These are phyloP conservation scores for Candida ponderosae DNA, from an alignment of 805 yeast species.

Conservation along the genomic window DNA sequence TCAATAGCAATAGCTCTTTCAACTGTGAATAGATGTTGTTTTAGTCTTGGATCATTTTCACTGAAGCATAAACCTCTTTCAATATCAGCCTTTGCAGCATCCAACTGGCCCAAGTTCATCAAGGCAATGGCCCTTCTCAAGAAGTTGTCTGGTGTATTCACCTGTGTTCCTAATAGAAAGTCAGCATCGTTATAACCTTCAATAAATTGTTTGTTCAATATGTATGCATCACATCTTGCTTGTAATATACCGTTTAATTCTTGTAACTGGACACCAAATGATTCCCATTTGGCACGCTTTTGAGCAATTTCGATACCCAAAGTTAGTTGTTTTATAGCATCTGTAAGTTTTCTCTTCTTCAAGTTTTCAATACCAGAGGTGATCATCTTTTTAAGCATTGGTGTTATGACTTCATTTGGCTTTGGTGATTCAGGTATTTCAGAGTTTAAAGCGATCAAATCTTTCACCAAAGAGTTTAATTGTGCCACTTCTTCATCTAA, in stretches of 20 bases:
- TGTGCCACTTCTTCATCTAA: conserved; percentile 21
- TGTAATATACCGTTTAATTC: conserved; percentile 60
- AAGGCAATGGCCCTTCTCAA: conserved; percentile 63
- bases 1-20: conserved; percentile 43
- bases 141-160: conserved; percentile 56
- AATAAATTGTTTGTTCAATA: conserved; percentile 44
- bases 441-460: conserved; percentile 22
- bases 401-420: conserved; percentile 46
- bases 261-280: conserved; percentile 63
- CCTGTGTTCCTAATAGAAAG: conserved; percentile 17
- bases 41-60: conserved; percentile 42
- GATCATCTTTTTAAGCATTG: conserved; percentile 56
- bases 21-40: conserved; percentile 39
- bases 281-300: conserved; percentile 66
- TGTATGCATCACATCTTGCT: conserved; percentile 64
- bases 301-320: conserved; percentile 62
- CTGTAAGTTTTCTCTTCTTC: conserved; percentile 45
- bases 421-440: conserved; percentile 49
- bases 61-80: conserved; percentile 69
- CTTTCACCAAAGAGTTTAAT: conserved; percentile 26
- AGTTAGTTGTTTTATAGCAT: conserved; percentile 55
- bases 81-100: conserved; percentile 55
- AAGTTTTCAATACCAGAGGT: conserved; percentile 55
- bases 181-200: conserved; percentile 68
- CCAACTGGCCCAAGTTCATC: conserved; percentile 52